Evolutionary conservation across 495 filamentous ascomycete genomes (phyloP), one percentile per base, ranked within the genome.

Genomic region (Aspergillus diversus): DNA sequence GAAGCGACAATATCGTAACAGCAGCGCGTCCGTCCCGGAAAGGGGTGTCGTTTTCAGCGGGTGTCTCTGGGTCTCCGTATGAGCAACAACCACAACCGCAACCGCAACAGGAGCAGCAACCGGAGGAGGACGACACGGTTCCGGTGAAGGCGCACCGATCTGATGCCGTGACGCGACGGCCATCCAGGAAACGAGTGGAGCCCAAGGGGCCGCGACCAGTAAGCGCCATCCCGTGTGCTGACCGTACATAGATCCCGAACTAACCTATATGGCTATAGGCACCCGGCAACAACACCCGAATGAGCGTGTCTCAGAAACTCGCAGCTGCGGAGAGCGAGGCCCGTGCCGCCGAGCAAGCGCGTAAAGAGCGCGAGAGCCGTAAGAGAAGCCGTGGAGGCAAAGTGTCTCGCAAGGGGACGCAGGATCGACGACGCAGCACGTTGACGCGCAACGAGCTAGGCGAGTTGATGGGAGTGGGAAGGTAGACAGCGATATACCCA

Each of bases 371-470:
- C 35, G 75, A 79, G 59, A 75, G 73, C n/a, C 73, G 72, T 42
- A 78, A 77, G 60, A 73, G 71, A 74, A 84, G 75, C 69, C 80
- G 68, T 33, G 68, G 66, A 63, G 75, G 63, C 52, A 81, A 78
- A 66, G 63, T 65, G 46, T 71, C 70, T 43, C 79, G 69, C 67
- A 77, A 71, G 78, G 73, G 70, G 73, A 76, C 70, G 68, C 72
- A 57, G 46, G 83, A 79, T 51, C 79, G 90, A 55, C 77, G 90
- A 67, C 75, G 89, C 48, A 92, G 89, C 61, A 92, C 90, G 7
- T 76, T 92, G 0, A 89, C 86, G 27, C 86, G 83, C n/a, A 87
- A 87, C 77, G 90, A 92, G 66, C 67, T 92, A 51, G 86, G 89
- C 57, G 85, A 86, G 50, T 72, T 89, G 66, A 84, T 89, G 75